Conservation (phyloP, 345 rosid genomes). For the Hibiscus syriacus region DNA sequence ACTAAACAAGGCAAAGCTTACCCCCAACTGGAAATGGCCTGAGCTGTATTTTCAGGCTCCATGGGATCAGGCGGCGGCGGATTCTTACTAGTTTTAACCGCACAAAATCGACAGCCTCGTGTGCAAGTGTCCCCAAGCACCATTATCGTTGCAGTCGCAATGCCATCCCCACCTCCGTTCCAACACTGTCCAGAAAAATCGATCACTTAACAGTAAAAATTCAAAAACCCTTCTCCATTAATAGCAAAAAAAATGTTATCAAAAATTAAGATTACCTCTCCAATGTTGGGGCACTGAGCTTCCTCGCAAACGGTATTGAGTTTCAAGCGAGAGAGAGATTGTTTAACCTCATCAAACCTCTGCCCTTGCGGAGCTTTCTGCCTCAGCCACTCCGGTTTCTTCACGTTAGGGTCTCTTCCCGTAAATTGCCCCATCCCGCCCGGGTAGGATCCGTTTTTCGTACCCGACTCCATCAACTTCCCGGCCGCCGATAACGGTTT, state of each 20-base stretch:
- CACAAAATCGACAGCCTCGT: conserved; percentile 97
- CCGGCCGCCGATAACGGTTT: conserved; percentile 15
- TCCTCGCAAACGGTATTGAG: conserved; percentile 95
- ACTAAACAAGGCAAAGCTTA: conserved; percentile 16
- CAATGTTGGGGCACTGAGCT: conserved; percentile 96
- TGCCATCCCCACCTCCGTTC: conserved; percentile 98
- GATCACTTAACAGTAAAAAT: not conserved
- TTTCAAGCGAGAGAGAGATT: conserved; percentile 59
- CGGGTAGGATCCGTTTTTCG: conserved; percentile 39
- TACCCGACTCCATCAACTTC: conserved; percentile 26
- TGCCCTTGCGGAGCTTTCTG: conserved; percentile 90
- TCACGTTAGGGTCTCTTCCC: conserved; percentile 78
- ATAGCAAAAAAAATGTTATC: not conserved
- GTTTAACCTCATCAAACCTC: conserved; percentile 66
- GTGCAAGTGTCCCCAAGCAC: conserved; percentile 96
- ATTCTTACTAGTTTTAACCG: conserved; percentile 89
- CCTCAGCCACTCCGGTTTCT: conserved; percentile 84
- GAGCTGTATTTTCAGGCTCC: conserved; percentile 90
- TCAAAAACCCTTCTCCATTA: not conserved
- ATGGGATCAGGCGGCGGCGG: conserved; percentile 88
- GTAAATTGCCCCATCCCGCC: conserved; percentile 62
- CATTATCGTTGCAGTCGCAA: conserved; percentile 95
- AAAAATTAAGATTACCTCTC: conserved; percentile 47
- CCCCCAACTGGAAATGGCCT: conserved; percentile 94
- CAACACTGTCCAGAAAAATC: conserved; percentile 54